Conservation (phyloP, 306 rosid species). For the Citrullus mucosospermus region DNA sequence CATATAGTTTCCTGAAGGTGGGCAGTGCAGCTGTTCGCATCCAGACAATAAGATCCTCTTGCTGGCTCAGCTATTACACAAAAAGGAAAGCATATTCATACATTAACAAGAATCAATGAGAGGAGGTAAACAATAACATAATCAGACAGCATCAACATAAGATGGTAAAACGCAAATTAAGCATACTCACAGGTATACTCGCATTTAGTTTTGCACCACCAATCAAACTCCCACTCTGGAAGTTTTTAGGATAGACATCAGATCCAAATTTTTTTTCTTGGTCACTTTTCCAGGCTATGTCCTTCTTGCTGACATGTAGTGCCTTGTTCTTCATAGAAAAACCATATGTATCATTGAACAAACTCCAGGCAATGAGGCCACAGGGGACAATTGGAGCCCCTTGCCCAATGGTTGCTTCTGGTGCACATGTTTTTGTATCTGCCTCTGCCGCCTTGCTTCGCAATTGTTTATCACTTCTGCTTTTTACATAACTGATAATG, state of each 20-base stretch:
- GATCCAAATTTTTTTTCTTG: constrained; percentile 43
- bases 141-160: background rate
- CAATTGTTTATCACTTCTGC: constrained; percentile 50
- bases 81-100: constrained; percentile 12
- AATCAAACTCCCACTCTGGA: constrained; percentile 45
- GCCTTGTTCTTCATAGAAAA: constrained; percentile 32
- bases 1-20: constrained; percentile 71
- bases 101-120: background rate
- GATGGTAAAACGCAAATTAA: constrained; percentile 1
- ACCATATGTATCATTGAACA: constrained; percentile 73
- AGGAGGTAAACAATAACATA: background rate
- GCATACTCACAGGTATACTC: constrained; percentile 52
- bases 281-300: constrained; percentile 86
- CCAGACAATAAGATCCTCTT: constrained; percentile 93
- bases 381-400: constrained; percentile 59
- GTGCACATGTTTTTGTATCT: constrained; percentile 20
- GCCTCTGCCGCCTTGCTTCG: constrained; percentile 21
- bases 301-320: constrained; percentile 49
- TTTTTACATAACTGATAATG: constrained; percentile 44
- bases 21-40: constrained; percentile 84
- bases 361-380: constrained; percentile 86
- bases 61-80: constrained; percentile 59
- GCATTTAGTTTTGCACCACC: constrained; percentile 68
- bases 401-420: constrained; percentile 25
- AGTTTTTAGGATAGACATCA: constrained; percentile 67